phyloP scores from a whole-genome alignment of 805 yeast genomes.

The Blastobotrys terrestris region DNA sequence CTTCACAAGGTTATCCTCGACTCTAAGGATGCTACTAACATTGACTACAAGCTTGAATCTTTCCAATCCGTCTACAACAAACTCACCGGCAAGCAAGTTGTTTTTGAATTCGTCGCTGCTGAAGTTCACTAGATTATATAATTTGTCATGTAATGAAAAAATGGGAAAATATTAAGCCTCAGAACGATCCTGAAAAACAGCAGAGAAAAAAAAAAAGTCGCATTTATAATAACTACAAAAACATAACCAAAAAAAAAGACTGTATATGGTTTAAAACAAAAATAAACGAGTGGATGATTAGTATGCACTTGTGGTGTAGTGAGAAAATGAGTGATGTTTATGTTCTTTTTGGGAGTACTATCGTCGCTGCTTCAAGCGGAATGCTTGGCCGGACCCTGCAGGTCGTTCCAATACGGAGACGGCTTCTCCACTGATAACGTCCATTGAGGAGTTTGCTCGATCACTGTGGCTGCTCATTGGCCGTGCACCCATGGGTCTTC shows the following conservation, averaged over 20 bases:
- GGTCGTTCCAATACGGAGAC: neutral
- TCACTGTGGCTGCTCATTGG: neutral
- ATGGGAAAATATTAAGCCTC: neutral
- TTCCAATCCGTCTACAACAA: slow-evolving; percentile 98
- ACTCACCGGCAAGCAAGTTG: slow-evolving; percentile 99
- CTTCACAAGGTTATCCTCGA: slow-evolving; percentile 95
- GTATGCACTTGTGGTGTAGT: too few relatives aligned
- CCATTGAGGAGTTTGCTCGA: neutral
- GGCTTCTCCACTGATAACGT: neutral
- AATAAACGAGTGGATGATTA: neutral
- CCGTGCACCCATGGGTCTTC: neutral
- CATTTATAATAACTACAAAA: neutral
- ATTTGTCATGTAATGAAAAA: neutral
- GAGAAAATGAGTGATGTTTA: too few relatives aligned
- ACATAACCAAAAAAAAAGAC: neutral
- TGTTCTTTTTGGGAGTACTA: too few relatives aligned
- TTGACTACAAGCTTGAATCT: slow-evolving; percentile 98
- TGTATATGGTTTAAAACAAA: neutral
- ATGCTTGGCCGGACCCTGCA: neutral
- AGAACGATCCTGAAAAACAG: neutral
- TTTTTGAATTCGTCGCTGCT: slow-evolving; percentile 76
- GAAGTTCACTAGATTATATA: slow-evolving; percentile 29
- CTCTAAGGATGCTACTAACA: slow-evolving; percentile 94
- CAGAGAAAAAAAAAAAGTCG: neutral
- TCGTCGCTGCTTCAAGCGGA: neutral